Evolutionary conservation across 495 filamentous ascomycete genomes (phyloP).

Genomic region (Penicillium nucicola): DNA sequence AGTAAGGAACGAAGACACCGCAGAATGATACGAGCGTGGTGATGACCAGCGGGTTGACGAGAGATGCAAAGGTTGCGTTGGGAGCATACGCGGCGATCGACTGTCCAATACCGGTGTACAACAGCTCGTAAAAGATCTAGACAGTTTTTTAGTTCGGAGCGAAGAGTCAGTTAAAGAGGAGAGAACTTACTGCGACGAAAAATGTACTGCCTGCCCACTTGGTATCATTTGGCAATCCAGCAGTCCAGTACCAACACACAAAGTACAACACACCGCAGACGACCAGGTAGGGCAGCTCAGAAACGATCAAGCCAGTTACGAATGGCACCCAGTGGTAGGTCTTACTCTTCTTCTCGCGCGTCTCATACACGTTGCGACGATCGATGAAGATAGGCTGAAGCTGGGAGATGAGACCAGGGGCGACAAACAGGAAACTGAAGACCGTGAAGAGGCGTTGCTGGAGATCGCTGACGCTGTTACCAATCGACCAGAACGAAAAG

Average conservation of each 20-base stretch:
- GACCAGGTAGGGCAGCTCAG: slow-evolving; percentile 48
- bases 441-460: slow-evolving; percentile 35
- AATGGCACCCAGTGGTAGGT: slow-evolving; percentile 52
- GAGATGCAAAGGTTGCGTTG: slow-evolving; percentile 49
- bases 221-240: slow-evolving; percentile 23
- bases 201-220: slow-evolving; percentile 49
- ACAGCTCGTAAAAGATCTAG: slow-evolving; percentile 41
- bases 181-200: slow-evolving; percentile 27
- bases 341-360: slow-evolving; percentile 44
- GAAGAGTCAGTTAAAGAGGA: no score
- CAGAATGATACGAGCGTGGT: slow-evolving; percentile 53
- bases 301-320: slow-evolving; percentile 42
- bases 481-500: slow-evolving; percentile 33
- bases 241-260: slow-evolving; percentile 49
- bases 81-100: slow-evolving; percentile 55
- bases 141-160: slow-evolving; percentile 12
- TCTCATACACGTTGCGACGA: slow-evolving; percentile 46
- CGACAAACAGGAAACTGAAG: slow-evolving; percentile 46
- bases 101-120: slow-evolving; percentile 55
- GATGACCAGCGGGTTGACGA: slow-evolving; percentile 51
- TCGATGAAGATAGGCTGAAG: slow-evolving; percentile 50
- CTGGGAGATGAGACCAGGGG: slow-evolving; percentile 42
- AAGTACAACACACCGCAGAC: slow-evolving; percentile 44
- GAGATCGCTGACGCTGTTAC: slow-evolving; percentile 18
- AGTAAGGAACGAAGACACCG: slow-evolving; percentile 33